Base-by-base conservation (phyloP, 345 rosid species). In the Acer campestre region DNA sequence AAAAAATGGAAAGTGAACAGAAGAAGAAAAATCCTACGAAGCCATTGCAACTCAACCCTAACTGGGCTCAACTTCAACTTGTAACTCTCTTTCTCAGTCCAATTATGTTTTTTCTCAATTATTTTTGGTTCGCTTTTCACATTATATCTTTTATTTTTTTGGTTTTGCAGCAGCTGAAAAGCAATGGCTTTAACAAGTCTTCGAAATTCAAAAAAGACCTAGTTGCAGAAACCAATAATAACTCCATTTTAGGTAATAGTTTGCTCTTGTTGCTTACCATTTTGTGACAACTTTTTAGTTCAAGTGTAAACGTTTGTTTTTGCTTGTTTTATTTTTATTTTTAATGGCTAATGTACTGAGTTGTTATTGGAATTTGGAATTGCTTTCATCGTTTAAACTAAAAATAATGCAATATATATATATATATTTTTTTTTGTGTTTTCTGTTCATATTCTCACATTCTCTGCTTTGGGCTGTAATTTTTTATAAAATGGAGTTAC, bases 11-110 rank as follows among this genome's bases (percentile, higher is more conserved):
- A 7, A 48, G 27, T 25, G 77, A 63, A 46, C 46, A 63, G 58
- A 73, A 66, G 46, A 67, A 48, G 61, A 71, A 48, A 74, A 63
- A 27, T 69, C 77, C 61, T 74, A 74, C 48, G 10, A 62, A 11
- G 1, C 77, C n/a, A 27, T 5, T 48, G 10, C 77, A 74, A 11
- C 29, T 74, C n/a, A 74, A 74, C 61, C 70, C 77, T 18, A 74
- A 74, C 61, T 63, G 77, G 77, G 77, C 77, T 63, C 77, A 74
- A 48, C 68, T 73, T 22, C 77, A 74, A 62, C 77, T 63, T 11
- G 77, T 74, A 17, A 62, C 27, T 63, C 46, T 62, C 46, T 74
- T 63, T 74, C 61, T 25, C 17, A 2, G 13, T 40, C n/a, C 11
- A 12, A 10, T 5, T 48, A 7, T 7, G 3, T 22, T 7, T 11